Base-by-base conservation (phyloP, 768 basidiomycete genomes). In the Lepiota subincarnata region DNA sequence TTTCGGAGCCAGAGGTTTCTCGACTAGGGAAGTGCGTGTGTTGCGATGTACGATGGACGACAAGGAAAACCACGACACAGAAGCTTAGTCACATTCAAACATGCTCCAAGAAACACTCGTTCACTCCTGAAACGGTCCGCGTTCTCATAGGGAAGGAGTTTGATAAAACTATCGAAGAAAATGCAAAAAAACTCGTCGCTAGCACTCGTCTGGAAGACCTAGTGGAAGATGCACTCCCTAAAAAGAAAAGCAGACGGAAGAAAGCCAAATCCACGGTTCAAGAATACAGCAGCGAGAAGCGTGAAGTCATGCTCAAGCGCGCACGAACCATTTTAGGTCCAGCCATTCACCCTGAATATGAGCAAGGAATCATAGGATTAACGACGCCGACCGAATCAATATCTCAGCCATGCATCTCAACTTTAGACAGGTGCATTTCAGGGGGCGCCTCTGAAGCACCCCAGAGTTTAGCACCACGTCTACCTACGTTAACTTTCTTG, bases 31-130 rank as follows among this genome's bases (percentile, higher is more conserved):
- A 71, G 59, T 92, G 89, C 59, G 72, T 89, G 40, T 74, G 77
- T 35, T 92, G 89, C 59, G 79, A 81, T 19, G 62, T 76, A 12
- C 66, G 66, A 1, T 92, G 90, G 90, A 92, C 87, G 3, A 69
- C 80, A 11, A 75, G 78, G 50, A 93, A 93, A 65, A 78, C 78
- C 3, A 69, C 69, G 10, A 57, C 67, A 14, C 81, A 85, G 61
- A 93, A 93, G 65, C 66, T 79, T 63, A 59, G 73, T 2, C 91
- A 93, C 62, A 79, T 93, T 37, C 74, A 74, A 45, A 70, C 73
- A 5, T 93, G 91, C 64, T 81, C 86, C 11, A 83, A 77, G 67
- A 90, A 84, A 65, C 71, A 73, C 18, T 69, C 65, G 3, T 67
- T 85, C 38, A 70, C 73, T 5, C 68, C 79, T 26, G 81, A 82